Evolutionary conservation across 1,284 basidiomycete genomes (phyloP).

Genomic region (Austroboletus novae-zelandiae): DNA sequence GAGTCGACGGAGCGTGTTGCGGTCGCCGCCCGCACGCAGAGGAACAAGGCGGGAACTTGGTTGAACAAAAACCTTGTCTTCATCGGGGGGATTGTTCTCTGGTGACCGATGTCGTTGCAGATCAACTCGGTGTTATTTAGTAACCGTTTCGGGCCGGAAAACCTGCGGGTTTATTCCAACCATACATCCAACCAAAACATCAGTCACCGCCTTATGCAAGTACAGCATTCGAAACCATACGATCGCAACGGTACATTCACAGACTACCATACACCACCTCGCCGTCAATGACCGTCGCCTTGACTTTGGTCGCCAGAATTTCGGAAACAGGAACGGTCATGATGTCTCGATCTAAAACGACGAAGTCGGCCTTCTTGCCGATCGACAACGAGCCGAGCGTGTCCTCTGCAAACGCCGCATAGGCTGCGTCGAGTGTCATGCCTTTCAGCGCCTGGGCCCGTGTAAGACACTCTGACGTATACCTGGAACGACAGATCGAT

Average conservation of each 20-base stretch:
- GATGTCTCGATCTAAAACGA: slow-evolving; percentile 78
- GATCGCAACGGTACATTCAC: slow-evolving; percentile 2
- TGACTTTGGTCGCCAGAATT: slow-evolving; percentile 53
- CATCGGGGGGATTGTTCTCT: no score
- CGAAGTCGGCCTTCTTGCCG: slow-evolving; percentile 86
- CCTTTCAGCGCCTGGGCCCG: slow-evolving; percentile 76
- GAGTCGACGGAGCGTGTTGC: no score
- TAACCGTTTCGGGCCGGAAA: no score
- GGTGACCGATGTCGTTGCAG: no score
- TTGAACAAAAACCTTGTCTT: no score
- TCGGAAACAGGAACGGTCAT: slow-evolving; percentile 61
- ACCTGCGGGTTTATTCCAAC: no score
- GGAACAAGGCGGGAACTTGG: no score
- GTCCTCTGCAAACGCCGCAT: slow-evolving; percentile 79
- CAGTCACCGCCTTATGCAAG: no score
- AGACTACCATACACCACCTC: slow-evolving; percentile 59
- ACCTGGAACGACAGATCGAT: slow-evolving; percentile 46
- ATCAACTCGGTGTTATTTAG: no score
- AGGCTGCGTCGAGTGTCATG: slow-evolving; percentile 87
- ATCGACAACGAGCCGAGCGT: slow-evolving; percentile 63
- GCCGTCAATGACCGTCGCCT: slow-evolving; percentile 74
- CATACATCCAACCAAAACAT: no score
- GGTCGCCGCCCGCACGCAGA: no score
- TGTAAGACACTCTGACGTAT: slow-evolving; percentile 66
- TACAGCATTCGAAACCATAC: no score